Conservation (phyloP, 768 basidiomycete species). For the Dacryopinax primogenitus region DNA sequence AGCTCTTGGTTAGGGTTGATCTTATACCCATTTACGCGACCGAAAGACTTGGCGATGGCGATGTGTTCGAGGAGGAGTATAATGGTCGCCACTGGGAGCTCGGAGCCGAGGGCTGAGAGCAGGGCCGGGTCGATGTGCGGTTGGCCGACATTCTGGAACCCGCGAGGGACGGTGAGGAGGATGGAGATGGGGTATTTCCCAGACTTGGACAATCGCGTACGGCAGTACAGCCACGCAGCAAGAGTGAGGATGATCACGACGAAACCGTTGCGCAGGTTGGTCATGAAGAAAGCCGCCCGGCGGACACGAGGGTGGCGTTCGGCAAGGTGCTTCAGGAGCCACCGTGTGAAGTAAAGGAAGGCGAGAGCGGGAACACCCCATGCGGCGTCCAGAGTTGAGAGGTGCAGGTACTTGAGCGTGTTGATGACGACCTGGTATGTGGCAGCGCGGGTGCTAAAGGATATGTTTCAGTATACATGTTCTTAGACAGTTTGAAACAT, state of each 20-base stretch:
- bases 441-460: slow-evolving; percentile 60
- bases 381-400: slow-evolving; percentile 68
- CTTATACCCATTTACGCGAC: slow-evolving; percentile 88
- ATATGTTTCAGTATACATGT: background rate
- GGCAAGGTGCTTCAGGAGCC: slow-evolving; percentile 37
- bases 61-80: slow-evolving; percentile 91
- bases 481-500: slow-evolving; percentile 9
- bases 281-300: slow-evolving; percentile 63
- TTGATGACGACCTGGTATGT: slow-evolving; percentile 87
- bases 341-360: slow-evolving; percentile 55
- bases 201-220: slow-evolving; percentile 38
- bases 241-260: slow-evolving; percentile 79
- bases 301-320: slow-evolving; percentile 55
- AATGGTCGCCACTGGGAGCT: slow-evolving; percentile 76
- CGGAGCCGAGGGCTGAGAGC: slow-evolving; percentile 51
- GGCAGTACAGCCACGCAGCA: slow-evolving; percentile 74
- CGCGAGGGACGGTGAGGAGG: slow-evolving; percentile 69
- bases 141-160: slow-evolving; percentile 39
- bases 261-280: slow-evolving; percentile 69
- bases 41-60: slow-evolving; percentile 93
- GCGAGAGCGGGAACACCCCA: slow-evolving; percentile 72
- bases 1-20: slow-evolving; percentile 52
- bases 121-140: slow-evolving; percentile 40
- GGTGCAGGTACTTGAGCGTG: slow-evolving; percentile 68
- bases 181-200: slow-evolving; percentile 78